Evolutionary conservation across 1,284 basidiomycete species (phyloP), one percentile per base, ranked within the genome.

Genomic region (Puccinia horiana): DNA sequence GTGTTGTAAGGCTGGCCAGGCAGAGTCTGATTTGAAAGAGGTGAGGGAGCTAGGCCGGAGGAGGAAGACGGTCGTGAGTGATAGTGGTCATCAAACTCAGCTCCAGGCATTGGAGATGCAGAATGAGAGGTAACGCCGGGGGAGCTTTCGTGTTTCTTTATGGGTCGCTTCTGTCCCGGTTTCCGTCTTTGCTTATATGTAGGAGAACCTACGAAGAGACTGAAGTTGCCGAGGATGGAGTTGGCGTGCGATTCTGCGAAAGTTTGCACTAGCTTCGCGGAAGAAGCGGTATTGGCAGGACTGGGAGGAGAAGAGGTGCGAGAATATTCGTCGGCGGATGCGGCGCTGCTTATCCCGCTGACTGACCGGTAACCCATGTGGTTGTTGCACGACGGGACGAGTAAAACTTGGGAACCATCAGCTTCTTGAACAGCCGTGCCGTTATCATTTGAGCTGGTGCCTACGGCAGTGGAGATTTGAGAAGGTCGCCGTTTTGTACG

Each of bases 171-270:
- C 67, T 81, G 89, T n/a, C 83, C 89, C 87, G 93, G 93, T 89
- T 93, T 93, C 83, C 93, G 90, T n/a, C 94, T 90, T 85, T 92
- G 92, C 87, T 95, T 95, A 89, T 95, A 95, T 9, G 90, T 90
- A 1, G 93, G 92, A 83, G 91, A 92, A 11, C 94, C 93, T 86
- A 93, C 92, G 82, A 93, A 92, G 69, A 94, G 88, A n/a, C 92
- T 91, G 86, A 93, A 90, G 86, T 91, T 90, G 44, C 89, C 89
- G 86, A 92, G 90, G 86, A 92, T 91, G 12, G 91, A 89, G 73
- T 77, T 87, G 81, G 61, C 84, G 83, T 80, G 83, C 83, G 77
- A 76, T 82, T 88, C 69, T 85, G 83, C 69, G 86, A 82, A 26
- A 86, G 75, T 83, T 81, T 81, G 79, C 73, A 84, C 83, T 83